Conservation (phyloP, 179 eudicot species). For the Camellia oleifera region DNA sequence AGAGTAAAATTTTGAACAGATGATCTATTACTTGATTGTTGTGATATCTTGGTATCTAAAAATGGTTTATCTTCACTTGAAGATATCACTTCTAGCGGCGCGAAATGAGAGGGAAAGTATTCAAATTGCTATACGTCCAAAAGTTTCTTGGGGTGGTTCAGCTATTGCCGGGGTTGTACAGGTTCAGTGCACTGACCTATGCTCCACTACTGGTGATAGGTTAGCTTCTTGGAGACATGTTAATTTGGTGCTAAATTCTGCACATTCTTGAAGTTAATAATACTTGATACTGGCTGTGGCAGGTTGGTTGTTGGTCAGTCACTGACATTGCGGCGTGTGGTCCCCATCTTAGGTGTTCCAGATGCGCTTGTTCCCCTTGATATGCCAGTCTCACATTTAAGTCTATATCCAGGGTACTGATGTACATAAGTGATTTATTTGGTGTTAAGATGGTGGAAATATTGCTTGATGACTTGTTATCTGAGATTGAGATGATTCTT, state of each 20-base stretch:
- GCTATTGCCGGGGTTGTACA: conserved; percentile 76
- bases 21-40: background rate
- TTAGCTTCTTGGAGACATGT: conserved; percentile 19
- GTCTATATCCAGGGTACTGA: conserved; percentile 74
- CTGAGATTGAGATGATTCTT: conserved; percentile 23
- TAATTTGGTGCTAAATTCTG: conserved; percentile 8
- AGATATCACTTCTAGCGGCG: conserved; percentile 92
- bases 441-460: background rate
- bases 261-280: background rate
- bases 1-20: background rate
- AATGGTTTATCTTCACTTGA: conserved; percentile 15
- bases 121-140: conserved; percentile 94
- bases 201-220: conserved; percentile 87
- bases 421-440: conserved; percentile 12
- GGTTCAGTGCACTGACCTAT: conserved; percentile 76
- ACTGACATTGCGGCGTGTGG: conserved; percentile 70
- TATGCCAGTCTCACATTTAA: conserved; percentile 60
- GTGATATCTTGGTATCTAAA: conserved; percentile 17
- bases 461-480: background rate
- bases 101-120: conserved; percentile 96
- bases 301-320: conserved; percentile 80
- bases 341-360: conserved; percentile 88
- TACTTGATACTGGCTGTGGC: conserved; percentile 16
- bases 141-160: conserved; percentile 79
- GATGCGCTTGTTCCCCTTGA: conserved; percentile 99